Conservation (phyloP, 352 stramenopile species). For the Globisporangium ultimum region DNA sequence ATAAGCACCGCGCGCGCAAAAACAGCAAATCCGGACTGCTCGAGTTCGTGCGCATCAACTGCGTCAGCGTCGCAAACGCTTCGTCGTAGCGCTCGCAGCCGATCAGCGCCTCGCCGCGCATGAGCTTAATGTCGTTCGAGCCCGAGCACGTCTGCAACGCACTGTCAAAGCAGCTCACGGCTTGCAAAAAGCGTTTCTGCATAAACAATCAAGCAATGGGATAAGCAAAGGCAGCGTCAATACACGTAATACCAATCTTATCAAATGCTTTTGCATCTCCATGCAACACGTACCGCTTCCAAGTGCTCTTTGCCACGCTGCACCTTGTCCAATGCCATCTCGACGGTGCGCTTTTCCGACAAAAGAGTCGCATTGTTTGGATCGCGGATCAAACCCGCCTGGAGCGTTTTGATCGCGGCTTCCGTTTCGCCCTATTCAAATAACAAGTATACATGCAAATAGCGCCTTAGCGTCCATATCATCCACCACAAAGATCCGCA, state of each 20-base stretch:
- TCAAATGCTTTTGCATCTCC: neutral
- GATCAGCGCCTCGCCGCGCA: slow-evolving; percentile 71
- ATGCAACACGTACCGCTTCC: slow-evolving; percentile 37
- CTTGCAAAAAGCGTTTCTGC: slow-evolving; percentile 66
- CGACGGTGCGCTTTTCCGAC: slow-evolving; percentile 70
- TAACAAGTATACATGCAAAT: slow-evolving; percentile 1
- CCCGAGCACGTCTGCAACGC: slow-evolving; percentile 66
- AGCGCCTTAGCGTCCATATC: neutral
- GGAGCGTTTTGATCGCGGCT: slow-evolving; percentile 71
- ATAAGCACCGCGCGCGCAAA: slow-evolving; percentile 85
- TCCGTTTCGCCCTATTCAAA: slow-evolving; percentile 59
- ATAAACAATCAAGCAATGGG: neutral
- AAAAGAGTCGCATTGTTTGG: slow-evolving; percentile 77
- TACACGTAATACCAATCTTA: neutral
- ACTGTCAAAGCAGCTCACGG: slow-evolving; percentile 67
- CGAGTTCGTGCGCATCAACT: slow-evolving; percentile 83
- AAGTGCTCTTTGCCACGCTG: slow-evolving; percentile 69
- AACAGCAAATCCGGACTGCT: slow-evolving; percentile 84
- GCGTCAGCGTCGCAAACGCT: slow-evolving; percentile 74
- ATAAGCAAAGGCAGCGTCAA: neutral
- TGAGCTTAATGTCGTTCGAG: slow-evolving; percentile 66
- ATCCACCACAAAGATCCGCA: neutral
- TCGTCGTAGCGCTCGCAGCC: slow-evolving; percentile 80
- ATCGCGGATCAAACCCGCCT: slow-evolving; percentile 65
- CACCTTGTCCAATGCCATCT: slow-evolving; percentile 81